Evolutionary conservation across 2,329 filamentous ascomycete genomes (phyloP).

Genomic region (Xylariaceae sp.): DNA sequence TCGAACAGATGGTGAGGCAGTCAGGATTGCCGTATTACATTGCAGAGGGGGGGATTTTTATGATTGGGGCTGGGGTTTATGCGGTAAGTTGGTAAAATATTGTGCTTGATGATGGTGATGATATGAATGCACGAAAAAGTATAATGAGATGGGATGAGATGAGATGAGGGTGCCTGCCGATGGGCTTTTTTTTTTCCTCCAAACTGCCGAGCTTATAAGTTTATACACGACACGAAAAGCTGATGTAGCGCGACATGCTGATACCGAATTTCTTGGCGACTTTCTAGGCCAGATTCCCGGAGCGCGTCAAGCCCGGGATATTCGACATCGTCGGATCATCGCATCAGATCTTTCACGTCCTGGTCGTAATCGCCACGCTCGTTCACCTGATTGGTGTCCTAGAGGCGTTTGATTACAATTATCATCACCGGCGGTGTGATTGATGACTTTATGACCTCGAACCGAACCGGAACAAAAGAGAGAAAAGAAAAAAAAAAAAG

Average conservation of each 20-base stretch:
- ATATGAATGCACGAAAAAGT: not conserved
- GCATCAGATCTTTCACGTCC: constrained; percentile 43
- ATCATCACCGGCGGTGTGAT: constrained; percentile 23
- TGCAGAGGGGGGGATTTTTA: constrained; percentile 33
- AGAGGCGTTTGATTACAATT: constrained; percentile 27
- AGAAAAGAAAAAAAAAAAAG: not conserved
- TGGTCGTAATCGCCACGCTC: constrained; percentile 38
- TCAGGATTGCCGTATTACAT: constrained; percentile 38
- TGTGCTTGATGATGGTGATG: not conserved
- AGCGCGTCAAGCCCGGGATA: constrained; percentile 36
- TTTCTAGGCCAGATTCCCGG: constrained; percentile 37
- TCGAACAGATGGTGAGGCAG: constrained; percentile 35
- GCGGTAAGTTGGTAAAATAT: constrained; percentile 30
- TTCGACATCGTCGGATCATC: constrained; percentile 43
- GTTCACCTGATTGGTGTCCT: constrained; percentile 36
- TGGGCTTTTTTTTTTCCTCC: too few relatives aligned
- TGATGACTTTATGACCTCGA: not conserved
- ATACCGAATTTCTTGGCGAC: constrained; percentile 4
- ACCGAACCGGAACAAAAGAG: not conserved
- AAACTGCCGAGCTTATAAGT: too few relatives aligned
- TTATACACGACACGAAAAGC: too few relatives aligned
- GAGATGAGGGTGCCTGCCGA: too few relatives aligned
- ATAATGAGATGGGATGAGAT: not conserved
- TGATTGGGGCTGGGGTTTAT: constrained; percentile 36
- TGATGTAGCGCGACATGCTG: not conserved